Conservation (phyloP, 2,329 filamentous ascomycete genomes). For the Ophiosphaerella korrae region DNA sequence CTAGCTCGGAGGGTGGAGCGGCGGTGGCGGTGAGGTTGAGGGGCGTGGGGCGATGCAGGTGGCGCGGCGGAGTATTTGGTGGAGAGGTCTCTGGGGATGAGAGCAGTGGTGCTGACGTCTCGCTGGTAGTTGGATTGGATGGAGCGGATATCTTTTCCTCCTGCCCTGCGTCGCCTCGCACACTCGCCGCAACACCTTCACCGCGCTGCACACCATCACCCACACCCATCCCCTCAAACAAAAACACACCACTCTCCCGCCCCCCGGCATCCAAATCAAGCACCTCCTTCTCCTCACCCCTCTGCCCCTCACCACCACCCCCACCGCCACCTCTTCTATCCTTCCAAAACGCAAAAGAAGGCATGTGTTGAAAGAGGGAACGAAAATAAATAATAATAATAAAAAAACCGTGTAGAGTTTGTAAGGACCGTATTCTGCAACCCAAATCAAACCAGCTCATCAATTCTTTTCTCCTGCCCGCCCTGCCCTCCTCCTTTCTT, state of each 20-base stretch:
- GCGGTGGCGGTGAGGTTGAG: slow-evolving; percentile 28
- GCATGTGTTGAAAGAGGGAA: no score
- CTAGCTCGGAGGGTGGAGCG: slow-evolving; percentile 35
- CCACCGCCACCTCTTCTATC: slow-evolving; percentile 1
- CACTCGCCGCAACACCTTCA: no score
- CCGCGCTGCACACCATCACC: no score
- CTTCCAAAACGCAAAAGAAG: slow-evolving; percentile 20
- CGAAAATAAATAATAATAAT: no score
- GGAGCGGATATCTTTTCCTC: neutral
- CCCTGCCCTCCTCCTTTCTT: neutral
- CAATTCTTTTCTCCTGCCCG: neutral
- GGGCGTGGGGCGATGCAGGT: slow-evolving; percentile 36
- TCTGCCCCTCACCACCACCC: neutral
- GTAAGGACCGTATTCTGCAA: slow-evolving; percentile 1
- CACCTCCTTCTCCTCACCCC: neutral
- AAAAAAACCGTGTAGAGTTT: neutral
- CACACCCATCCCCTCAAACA: slow-evolving; percentile 17
- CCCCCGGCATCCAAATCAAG: slow-evolving; percentile 20
- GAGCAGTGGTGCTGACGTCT: slow-evolving; percentile 1
- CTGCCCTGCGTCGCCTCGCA: neutral
- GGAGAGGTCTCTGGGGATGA: slow-evolving; percentile 4
- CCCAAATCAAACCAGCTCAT: neutral
- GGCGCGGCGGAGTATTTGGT: slow-evolving; percentile 24
- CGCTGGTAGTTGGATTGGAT: neutral
- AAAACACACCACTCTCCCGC: slow-evolving; percentile 23